Evolutionary conservation across 306 rosid genomes (phyloP), one percentile per base, ranked within the genome.

Genomic region (Cyamopsis tetragonoloba): DNA sequence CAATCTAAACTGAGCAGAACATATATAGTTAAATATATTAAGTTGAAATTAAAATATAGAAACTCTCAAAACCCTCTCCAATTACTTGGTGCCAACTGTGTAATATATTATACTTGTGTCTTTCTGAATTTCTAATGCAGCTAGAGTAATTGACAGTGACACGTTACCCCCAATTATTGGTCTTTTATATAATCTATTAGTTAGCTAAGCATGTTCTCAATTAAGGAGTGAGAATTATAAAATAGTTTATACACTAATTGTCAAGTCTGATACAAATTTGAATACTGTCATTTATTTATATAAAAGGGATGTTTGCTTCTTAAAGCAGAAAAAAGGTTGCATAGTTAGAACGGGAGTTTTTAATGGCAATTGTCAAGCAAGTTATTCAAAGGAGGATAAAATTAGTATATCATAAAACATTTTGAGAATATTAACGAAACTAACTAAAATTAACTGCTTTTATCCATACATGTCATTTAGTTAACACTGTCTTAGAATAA

Each of bases 51-150:
- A 42, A 47, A 3, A 48, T 44, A 23, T 24, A n/a, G 6, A 30
- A 15, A 7, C 15, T 15, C 38, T 31, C 50, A 65, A 48, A 56
- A 26, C 5, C 69, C 3, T 23, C 44, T 37, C 59, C 48, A 44
- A 49, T 72, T 51, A 49, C 31, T 39, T 11, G 35, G 18, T 59
- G 63, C 41, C 72, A 58, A 54, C 12, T 74, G 68, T 53, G 7
- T 50, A 20, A 12, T 53, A 17, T 34, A 8, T 18, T 18, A 30
- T 5, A 1, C 17, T 1, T 59, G 28, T 26, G 27, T 57, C 18
- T 48, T 12, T 17, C 1, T 0, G n/a, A 49, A 32, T 32, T 42
- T 49, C 35, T 49, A 4, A 32, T 56, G 46, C 47, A 48, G 55
- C 8, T 31, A 17, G 49, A 37, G 5, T 59, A 15, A 20, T 39